Evolutionary conservation across 2,329 filamentous ascomycete species (phyloP).

Genomic region (Penicillium glabrum): DNA sequence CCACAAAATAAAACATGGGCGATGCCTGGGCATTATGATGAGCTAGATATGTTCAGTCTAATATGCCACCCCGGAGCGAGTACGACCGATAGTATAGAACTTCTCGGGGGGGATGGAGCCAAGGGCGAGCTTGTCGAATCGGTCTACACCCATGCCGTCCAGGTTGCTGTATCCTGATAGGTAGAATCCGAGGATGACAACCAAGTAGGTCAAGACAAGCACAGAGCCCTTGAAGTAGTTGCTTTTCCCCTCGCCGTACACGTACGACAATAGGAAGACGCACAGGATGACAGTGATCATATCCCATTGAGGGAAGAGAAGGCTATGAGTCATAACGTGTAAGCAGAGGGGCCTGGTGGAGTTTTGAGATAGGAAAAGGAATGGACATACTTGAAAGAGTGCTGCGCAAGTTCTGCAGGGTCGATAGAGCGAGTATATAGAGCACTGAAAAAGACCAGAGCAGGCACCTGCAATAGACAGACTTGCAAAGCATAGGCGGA

Average conservation of each 20-base stretch:
- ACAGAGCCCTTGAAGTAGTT: slow-evolving; percentile 99
- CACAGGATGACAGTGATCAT: slow-evolving; percentile 96
- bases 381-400: slow-evolving; percentile 53
- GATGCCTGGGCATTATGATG: not conserved
- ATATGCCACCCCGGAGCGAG: slow-evolving; percentile 39
- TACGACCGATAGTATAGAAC: slow-evolving; percentile 45
- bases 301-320: slow-evolving; percentile 98
- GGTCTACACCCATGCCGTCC: slow-evolving; percentile 49
- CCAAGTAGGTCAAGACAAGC: slow-evolving; percentile 85
- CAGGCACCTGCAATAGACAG: slow-evolving; percentile 89
- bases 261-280: slow-evolving; percentile 93
- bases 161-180: slow-evolving; percentile 67
- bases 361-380: not conserved
- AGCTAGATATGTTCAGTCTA: slow-evolving; percentile 7
- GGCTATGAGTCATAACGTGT: slow-evolving; percentile 42
- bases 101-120: slow-evolving; percentile 31
- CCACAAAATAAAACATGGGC: not conserved
- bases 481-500: slow-evolving; percentile 96
- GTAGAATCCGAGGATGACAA: slow-evolving; percentile 89
- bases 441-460: slow-evolving; percentile 87
- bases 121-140: slow-evolving; percentile 48
- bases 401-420: slow-evolving; percentile 51
- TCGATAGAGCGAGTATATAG: slow-evolving; percentile 62
- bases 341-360: not conserved
- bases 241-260: slow-evolving; percentile 98